Conservation (phyloP, 495 filamentous ascomycete genomes). For the Acidomyces sp. region DNA sequence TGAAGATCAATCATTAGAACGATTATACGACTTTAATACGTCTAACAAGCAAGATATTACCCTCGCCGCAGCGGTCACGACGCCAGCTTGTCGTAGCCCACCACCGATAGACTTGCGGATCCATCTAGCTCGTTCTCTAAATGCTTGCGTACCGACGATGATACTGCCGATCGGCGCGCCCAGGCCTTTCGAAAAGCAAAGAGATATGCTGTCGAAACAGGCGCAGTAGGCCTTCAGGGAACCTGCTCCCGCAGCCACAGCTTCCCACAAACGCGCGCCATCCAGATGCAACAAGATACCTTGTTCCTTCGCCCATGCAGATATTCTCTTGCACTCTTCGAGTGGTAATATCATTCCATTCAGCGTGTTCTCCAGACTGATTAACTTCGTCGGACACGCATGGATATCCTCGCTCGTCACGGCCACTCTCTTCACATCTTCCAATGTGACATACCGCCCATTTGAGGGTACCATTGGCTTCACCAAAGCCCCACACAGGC, state of each 20-base stretch:
- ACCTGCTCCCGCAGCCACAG: conserved; percentile 29
- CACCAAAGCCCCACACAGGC: conserved; percentile 46
- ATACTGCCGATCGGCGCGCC: conserved; percentile 81
- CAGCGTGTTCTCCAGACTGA: conserved; percentile 77
- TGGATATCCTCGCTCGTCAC: conserved; percentile 43
- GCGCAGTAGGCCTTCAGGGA: conserved; percentile 50
- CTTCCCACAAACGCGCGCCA: conserved; percentile 61
- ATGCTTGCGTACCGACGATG: conserved; percentile 49
- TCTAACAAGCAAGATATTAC: too few species aligned
- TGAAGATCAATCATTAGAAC: too few species aligned
- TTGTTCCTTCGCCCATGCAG: conserved; percentile 52
- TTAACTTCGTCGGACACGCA: conserved; percentile 60
- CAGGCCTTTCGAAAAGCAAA: conserved; percentile 83
- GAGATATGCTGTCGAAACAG: conserved; percentile 64
- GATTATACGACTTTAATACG: too few species aligned
- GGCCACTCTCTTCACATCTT: conserved; percentile 51
- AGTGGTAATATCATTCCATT: conserved; percentile 67
- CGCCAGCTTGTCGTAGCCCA: conserved; percentile 59
- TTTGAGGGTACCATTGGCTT: conserved; percentile 49
- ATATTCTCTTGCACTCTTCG: conserved; percentile 50
- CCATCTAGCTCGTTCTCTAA: conserved; percentile 64
- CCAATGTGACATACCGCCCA: conserved; percentile 57
- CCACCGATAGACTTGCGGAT: conserved; percentile 77
- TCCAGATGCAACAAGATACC: conserved; percentile 68
- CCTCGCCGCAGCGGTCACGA: conserved; percentile 44